phyloP scores from a whole-genome alignment of 2,329 filamentous ascomycete genomes.

The Botrytis fabae region DNA sequence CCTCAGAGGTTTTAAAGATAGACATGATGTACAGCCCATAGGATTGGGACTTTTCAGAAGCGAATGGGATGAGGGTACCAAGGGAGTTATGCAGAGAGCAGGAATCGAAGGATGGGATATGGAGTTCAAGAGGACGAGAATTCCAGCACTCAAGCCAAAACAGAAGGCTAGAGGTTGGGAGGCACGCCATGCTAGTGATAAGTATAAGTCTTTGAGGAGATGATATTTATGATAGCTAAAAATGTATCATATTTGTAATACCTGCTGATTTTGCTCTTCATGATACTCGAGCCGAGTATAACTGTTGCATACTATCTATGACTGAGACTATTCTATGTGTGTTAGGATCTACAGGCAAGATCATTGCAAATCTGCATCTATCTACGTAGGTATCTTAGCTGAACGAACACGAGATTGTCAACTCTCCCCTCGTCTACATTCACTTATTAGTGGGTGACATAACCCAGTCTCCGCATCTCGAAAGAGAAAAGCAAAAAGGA shows the following conservation, averaged over 20 bases:
- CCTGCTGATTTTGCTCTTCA: not conserved
- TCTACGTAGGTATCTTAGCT: not conserved
- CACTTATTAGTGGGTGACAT: not conserved
- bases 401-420: not conserved
- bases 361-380: not conserved
- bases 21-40: slow-evolving; percentile 68
- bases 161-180: slow-evolving; percentile 65
- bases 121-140: slow-evolving; percentile 79
- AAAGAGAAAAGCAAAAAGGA: not conserved
- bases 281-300: slow-evolving; percentile 4
- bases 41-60: slow-evolving; percentile 87
- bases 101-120: slow-evolving; percentile 74
- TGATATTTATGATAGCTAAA: slow-evolving; percentile 22
- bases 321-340: not conserved
- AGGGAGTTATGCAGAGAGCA: slow-evolving; percentile 80
- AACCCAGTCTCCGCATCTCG: not conserved
- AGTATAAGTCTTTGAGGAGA: slow-evolving; percentile 54
- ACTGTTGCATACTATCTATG: not conserved
- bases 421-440: not conserved
- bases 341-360: not conserved
- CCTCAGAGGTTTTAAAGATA: slow-evolving; percentile 71
- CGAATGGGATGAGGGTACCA: slow-evolving; percentile 85
- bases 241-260: slow-evolving; percentile 25
- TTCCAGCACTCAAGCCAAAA: slow-evolving; percentile 65
- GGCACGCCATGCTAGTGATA: slow-evolving; percentile 62